Conservation (phyloP, 306 rosid genomes). For the Acacia melanoxylon region DNA sequence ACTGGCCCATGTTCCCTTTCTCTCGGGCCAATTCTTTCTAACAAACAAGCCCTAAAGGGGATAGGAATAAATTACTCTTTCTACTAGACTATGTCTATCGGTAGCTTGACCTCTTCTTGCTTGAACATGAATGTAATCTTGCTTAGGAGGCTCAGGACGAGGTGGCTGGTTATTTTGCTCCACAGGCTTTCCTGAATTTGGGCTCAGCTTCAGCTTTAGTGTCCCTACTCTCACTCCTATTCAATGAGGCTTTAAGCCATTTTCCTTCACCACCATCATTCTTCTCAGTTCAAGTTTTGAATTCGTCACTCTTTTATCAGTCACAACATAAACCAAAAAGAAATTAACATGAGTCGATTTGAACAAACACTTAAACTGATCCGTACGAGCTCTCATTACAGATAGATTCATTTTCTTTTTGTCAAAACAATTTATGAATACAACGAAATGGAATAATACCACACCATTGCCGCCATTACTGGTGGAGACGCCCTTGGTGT, state of each 20-base stretch:
- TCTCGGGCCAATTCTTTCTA: too few relatives aligned
- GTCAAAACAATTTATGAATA: background rate
- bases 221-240: conserved; percentile 47
- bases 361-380: conserved; percentile 16
- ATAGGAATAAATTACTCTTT: too few relatives aligned
- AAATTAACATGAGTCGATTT: background rate
- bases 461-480: conserved; percentile 47
- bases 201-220: conserved; percentile 55
- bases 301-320: background rate
- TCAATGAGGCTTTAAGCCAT: conserved; percentile 48
- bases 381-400: background rate
- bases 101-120: conserved; percentile 98
- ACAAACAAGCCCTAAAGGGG: too few relatives aligned
- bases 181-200: conserved; percentile 75
- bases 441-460: conserved; percentile 41
- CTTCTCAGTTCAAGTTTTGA: conserved; percentile 44
- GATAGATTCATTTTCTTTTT: background rate
- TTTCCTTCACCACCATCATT: conserved; percentile 54
- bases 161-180: conserved; percentile 52
- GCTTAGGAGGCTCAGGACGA: conserved; percentile 67
- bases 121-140: conserved; percentile 86
- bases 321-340: background rate
- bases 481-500: conserved; percentile 54
- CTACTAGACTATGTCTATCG: too few relatives aligned
- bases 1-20: too few relatives aligned